Evolutionary conservation across 495 filamentous ascomycete genomes (phyloP), one percentile per base, ranked within the genome.

Genomic region (Neurospora tetraspora): DNA sequence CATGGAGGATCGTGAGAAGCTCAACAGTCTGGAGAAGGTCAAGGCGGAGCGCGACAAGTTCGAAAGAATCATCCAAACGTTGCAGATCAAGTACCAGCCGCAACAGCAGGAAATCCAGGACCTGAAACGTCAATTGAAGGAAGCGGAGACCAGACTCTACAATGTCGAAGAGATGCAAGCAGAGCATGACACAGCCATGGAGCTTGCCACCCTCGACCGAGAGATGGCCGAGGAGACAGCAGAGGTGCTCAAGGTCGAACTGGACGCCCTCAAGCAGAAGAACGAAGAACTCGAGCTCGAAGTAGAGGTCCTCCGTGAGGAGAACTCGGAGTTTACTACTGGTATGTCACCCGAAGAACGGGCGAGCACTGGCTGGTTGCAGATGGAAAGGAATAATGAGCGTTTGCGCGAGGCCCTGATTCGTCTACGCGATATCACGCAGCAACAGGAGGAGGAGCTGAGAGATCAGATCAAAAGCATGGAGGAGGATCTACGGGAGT

Each of bases 221-320:
- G 95, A 98, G 80, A 97, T 98, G 94, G 96, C 96, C 3, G 95
- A 98, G 80, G 95, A 98, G 78, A 92, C 89, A 42, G 91, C 92
- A 7, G 96, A 98, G 74, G 87, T 88, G 20, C 84, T 91, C 39
- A 94, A 92, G 78, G 86, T 88, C 3, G 96, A 98, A 80, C 85
- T 94, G 23, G 92, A 97, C n/a, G 84, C 88, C 5, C 81, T 97
- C 61, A 91, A 91, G 75, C 81, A 85, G 38, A 93, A 89, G 75
- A 82, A 88, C 7, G 94, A 98, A 78, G 96, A 98, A 80, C 84
- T 96, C 3, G 88, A 95, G 77, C 83, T 97, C 45, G 96, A 99
- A 78, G 87, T 93, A 5, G 94, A 98, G 70, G 88, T 98, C 38
- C 79, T 98, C 38, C 88, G 89, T 18, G 93, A 96, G 76, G 95